These are phyloP conservation scores for Diaporthe sp. DNA, from an alignment of 2,329 filamentous ascomycete species.

Conservation along the genomic window DNA sequence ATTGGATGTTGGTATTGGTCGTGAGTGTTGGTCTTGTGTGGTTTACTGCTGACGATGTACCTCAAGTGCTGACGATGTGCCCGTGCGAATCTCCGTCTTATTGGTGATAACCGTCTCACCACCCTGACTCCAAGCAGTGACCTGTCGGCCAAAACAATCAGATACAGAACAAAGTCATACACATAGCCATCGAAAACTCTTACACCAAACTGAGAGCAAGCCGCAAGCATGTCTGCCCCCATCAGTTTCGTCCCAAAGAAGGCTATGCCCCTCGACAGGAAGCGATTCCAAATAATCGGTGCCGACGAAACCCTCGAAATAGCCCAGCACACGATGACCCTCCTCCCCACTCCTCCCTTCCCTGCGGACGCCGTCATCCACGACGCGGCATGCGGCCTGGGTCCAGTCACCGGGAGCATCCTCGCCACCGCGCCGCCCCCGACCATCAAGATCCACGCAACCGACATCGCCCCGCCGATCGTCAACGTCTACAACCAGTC, in stretches of 20 bases:
- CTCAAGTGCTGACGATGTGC: no score
- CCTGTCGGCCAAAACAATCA: not conserved
- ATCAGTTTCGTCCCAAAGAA: not conserved
- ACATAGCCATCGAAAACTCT: not conserved
- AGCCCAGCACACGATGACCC: conserved; percentile 39
- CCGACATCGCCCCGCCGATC: conserved; percentile 40
- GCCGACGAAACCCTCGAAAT: conserved; percentile 36
- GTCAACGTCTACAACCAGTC: conserved; percentile 42
- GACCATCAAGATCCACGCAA: conserved; percentile 33
- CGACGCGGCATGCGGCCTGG: conserved; percentile 41
- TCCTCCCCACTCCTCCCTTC: conserved; percentile 37
- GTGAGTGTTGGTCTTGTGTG: no score
- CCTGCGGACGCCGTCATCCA: conserved; percentile 36
- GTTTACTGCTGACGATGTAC: no score
- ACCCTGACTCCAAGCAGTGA: no score
- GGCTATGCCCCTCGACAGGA: conserved; percentile 15
- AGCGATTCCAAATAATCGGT: conserved; percentile 34
- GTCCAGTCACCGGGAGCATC: conserved; percentile 40
- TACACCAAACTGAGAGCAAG: not conserved
- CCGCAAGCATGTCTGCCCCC: not conserved
- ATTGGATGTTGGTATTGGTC: no score
- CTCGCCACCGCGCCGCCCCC: conserved; percentile 15
- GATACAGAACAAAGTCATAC: not conserved
- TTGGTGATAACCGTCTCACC: no score
- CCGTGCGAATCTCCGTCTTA: no score